Evolutionary conservation across 2,329 filamentous ascomycete genomes (phyloP), one percentile per base, ranked within the genome.

Genomic region (Aspergillus amoenus): DNA sequence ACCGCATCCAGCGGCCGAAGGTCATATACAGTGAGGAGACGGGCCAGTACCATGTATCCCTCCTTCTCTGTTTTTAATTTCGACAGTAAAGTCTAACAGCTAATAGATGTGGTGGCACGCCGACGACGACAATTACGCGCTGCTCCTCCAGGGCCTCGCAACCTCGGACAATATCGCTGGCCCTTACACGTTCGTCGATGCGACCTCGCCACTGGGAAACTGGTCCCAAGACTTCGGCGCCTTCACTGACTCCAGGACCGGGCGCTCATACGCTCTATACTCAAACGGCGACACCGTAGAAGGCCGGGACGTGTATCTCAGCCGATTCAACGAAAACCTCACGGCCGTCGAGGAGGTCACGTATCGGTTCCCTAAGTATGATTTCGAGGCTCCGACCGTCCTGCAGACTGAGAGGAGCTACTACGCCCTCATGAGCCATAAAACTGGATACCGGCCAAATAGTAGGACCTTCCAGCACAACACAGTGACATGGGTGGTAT

Each of bases 201-300:
- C 82, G 1, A 80, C 78, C 0, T 72, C 78, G 0, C 84, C 84
- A 0, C 77, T 86, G 0, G 83, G 83, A 2, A 86, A 86, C 67
- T 86, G 83, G 84, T 84, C 81, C 0, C 84, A 86, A 60, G 84
- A 86, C 55, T 86, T 84, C 44, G 84, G 84, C 12, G 73, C 84
- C 22, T 86, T 86, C 60, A 83, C 81, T 4, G 84, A 86, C 63
- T 82, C 82, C 69, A 85, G 84, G 56, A 78, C 83, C 42, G 82
- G 82, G 9, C 75, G 76, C 0, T 79, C 80, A 0, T 86, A 86
- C 58, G 78, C 83, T 0, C 72, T 86, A 2, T 86, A 85, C 69
- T 85, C 82, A 1, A 86, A 86, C 43, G 84, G 83, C 1, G 84
- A 86, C 59, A 71, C 77, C 0, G 70, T 67, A 2, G 76, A 85